phyloP scores from a whole-genome alignment of 2,329 filamentous ascomycete genomes.

The Hypomyces rosellus region DNA sequence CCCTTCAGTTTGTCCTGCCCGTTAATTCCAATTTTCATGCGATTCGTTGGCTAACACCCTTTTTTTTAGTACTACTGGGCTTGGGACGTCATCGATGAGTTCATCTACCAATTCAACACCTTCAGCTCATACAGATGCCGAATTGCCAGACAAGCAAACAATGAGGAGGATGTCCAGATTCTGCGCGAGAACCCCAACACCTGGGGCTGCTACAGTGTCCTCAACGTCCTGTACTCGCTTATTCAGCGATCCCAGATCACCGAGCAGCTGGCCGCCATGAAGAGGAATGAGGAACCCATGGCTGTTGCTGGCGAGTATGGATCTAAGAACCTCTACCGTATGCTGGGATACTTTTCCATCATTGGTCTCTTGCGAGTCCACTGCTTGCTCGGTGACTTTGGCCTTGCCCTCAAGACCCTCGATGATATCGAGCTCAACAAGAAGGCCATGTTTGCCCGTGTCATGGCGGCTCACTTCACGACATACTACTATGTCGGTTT shows the following conservation, averaged over 20 bases:
- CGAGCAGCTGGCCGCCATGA: slow-evolving; percentile 92
- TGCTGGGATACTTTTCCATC: slow-evolving; percentile 99
- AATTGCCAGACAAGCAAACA: slow-evolving; percentile 73
- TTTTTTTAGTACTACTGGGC: slow-evolving; percentile 92
- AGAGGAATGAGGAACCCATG: slow-evolving; percentile 83
- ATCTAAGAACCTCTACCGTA: slow-evolving; percentile 87
- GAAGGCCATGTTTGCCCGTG: slow-evolving; percentile 98
- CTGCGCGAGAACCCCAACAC: slow-evolving; percentile 97
- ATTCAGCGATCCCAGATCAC: slow-evolving; percentile 98
- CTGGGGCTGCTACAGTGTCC: slow-evolving; percentile 98
- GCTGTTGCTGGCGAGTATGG: slow-evolving; percentile 93
- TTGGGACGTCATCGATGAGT: slow-evolving; percentile 99
- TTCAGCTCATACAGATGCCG: slow-evolving; percentile 96
- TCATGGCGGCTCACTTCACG: slow-evolving; percentile 99
- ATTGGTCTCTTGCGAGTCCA: slow-evolving; percentile 94
- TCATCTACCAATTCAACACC: slow-evolving; percentile 99
- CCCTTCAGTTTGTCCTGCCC: slow-evolving; percentile 67
- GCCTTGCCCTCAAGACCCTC: slow-evolving; percentile 94
- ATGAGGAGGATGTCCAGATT: slow-evolving; percentile 86
- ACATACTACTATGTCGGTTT: slow-evolving; percentile 99
- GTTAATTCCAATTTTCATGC: not conserved
- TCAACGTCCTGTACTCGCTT: slow-evolving; percentile 98
- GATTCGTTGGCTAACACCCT: slow-evolving; percentile 6
- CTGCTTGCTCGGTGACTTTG: slow-evolving; percentile 95
- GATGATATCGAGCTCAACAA: slow-evolving; percentile 99